A percentile compares a stretch with the other conserved stretches of the same genome.
Conservation (phyloP, 1,139 yeast species). For the Entelexis sorbosivorans region DNA sequence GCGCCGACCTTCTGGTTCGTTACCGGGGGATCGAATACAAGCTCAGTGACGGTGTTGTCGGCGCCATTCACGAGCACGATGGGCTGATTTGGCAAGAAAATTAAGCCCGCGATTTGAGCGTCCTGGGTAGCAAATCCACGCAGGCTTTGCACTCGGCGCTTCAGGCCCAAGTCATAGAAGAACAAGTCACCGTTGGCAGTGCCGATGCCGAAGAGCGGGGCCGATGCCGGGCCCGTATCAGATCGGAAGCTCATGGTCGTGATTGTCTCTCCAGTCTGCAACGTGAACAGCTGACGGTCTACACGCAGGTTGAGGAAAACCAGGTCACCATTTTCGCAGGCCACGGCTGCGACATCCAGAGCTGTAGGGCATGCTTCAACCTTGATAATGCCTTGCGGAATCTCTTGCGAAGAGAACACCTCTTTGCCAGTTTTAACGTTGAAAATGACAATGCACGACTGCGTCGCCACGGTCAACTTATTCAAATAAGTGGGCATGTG, state of each 20-base stretch:
- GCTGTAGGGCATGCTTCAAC: conserved; percentile 71
- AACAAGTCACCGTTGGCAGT: conserved; percentile 70
- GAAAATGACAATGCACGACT: conserved; percentile 46
- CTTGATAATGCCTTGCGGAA: conserved; percentile 38
- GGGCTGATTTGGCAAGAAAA: conserved; percentile 85
- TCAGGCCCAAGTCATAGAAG: conserved; percentile 70
- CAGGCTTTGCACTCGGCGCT: conserved; percentile 62
- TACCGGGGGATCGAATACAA: conserved; percentile 84
- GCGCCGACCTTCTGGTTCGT: conserved; percentile 10
- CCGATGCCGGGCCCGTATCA: conserved; percentile 45
- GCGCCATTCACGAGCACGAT: conserved; percentile 85
- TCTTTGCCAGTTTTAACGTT: conserved; percentile 73
- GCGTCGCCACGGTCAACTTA: conserved; percentile 65
- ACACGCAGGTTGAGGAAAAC: conserved; percentile 57
- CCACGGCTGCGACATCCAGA: conserved; percentile 70
- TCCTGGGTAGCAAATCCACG: conserved; percentile 42
- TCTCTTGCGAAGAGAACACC: conserved; percentile 45
- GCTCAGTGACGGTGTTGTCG: conserved; percentile 81
- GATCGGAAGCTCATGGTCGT: conserved; percentile 80
- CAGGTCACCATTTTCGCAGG: conserved; percentile 59
- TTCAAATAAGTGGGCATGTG: conserved; percentile 92
- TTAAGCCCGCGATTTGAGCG: conserved; percentile 34
- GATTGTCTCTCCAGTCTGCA: conserved; percentile 50
- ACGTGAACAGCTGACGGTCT: conserved; percentile 48
- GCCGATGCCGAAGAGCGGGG: conserved; percentile 73